These are phyloP conservation scores for Aureobasidium namibiae DNA, from an alignment of 2,329 filamentous ascomycete genomes.

Conservation along the genomic window DNA sequence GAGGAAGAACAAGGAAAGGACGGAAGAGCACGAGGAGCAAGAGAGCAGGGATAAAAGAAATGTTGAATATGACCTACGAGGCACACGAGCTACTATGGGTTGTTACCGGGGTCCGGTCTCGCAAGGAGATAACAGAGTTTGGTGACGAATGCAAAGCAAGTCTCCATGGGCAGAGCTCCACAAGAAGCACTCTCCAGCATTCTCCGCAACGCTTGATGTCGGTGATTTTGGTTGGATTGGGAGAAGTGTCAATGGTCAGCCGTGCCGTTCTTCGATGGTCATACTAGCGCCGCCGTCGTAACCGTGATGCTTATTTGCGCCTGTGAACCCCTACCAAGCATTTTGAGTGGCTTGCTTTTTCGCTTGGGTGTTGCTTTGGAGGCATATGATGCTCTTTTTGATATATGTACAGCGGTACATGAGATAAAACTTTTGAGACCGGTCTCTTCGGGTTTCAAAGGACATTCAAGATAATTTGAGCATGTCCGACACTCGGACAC, in stretches of 20 bases:
- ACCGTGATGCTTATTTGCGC: constrained; percentile 3
- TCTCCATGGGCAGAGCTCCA: neutral
- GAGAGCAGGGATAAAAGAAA: neutral
- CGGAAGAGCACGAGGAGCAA: neutral
- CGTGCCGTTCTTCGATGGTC: neutral
- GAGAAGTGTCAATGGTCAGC: neutral
- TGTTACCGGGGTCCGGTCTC: neutral
- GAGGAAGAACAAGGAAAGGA: neutral
- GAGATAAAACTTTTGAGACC: too few relatives aligned
- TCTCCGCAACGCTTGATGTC: constrained; percentile 2
- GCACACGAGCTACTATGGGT: neutral
- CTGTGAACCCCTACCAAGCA: neutral
- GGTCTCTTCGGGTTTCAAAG: too few relatives aligned
- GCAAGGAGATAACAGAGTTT: neutral
- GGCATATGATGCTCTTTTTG: neutral
- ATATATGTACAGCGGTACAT: neutral
- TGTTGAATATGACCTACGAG: neutral
- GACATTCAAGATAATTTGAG: neutral
- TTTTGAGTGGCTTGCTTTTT: neutral
- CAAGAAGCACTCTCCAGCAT: neutral
- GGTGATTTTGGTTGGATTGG: neutral
- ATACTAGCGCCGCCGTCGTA: constrained; percentile 4
- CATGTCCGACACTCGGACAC: neutral
- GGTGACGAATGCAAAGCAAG: neutral
- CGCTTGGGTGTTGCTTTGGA: neutral